These are phyloP conservation scores for Filobasidium wieringae DNA, from an alignment of 768 basidiomycete genomes.

Conservation along the genomic window DNA sequence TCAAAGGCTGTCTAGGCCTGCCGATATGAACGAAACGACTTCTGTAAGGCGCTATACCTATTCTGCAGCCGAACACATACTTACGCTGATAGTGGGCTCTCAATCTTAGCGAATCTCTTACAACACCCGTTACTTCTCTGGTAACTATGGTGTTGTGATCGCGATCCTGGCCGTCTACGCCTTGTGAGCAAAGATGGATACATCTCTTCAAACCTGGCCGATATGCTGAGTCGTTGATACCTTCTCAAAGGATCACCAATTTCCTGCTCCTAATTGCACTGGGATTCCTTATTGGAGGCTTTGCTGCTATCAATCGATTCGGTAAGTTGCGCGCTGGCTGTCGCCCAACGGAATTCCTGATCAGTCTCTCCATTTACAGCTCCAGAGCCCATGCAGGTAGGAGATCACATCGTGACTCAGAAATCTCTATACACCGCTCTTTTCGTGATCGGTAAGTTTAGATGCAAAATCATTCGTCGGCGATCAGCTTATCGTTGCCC, in stretches of 20 bases:
- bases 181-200: conserved; percentile 47
- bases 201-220: neutral
- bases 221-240: neutral
- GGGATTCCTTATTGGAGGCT: conserved; percentile 81
- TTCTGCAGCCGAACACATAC: neutral
- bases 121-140: conserved; percentile 56
- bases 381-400: conserved; percentile 72
- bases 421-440: conserved; percentile 76
- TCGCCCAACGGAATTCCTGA: too few relatives aligned
- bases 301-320: conserved; percentile 74
- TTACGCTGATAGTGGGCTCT: too few relatives aligned
- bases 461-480: neutral
- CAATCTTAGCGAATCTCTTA: conserved; percentile 40
- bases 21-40: conserved; percentile 38
- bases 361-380: conserved; percentile 42
- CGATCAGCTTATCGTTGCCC: neutral
- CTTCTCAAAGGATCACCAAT: conserved; percentile 56
- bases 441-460: conserved; percentile 54
- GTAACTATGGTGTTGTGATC: conserved; percentile 82
- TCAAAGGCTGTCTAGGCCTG: conserved; percentile 34
- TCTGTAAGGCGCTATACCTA: conserved; percentile 21
- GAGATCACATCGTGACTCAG: conserved; percentile 71
- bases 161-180: conserved; percentile 78
- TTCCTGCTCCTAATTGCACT: conserved; percentile 70
- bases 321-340: conserved; percentile 47